A percentile compares a stretch with the other conserved stretches of the same genome.
These are phyloP conservation scores for Favolaschia claudopus DNA, from an alignment of 768 basidiomycete genomes.

Conservation along the genomic window DNA sequence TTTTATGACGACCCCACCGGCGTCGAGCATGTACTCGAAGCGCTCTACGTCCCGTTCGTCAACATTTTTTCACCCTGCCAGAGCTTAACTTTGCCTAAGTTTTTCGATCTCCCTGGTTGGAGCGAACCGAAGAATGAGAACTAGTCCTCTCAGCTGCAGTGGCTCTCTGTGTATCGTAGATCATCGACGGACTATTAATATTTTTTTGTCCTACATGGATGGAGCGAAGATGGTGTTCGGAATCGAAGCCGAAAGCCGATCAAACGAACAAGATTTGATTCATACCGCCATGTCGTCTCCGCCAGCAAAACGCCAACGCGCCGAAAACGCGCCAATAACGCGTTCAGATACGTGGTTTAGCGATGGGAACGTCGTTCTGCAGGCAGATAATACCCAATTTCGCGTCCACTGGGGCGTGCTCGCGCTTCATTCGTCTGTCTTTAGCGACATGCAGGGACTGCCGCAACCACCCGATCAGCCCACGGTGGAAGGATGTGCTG, in stretches of 20 bases:
- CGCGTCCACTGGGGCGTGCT: slow-evolving; percentile 16
- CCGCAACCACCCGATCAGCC: slow-evolving; percentile 14
- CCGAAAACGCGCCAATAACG: neutral
- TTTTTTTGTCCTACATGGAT: too few species aligned
- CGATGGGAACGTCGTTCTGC: slow-evolving; percentile 13
- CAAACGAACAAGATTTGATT: too few species aligned
- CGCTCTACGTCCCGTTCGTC: neutral
- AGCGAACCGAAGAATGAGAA: too few species aligned
- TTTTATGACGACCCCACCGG: neutral
- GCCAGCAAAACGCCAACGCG: neutral
- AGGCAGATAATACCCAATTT: slow-evolving; percentile 4
- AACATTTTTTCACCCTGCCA: too few species aligned
- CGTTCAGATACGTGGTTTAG: slow-evolving; percentile 12
- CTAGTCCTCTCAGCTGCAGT: too few species aligned
- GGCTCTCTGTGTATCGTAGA: too few species aligned
- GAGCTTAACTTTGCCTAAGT: too few species aligned
- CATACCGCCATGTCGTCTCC: neutral
- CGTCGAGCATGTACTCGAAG: neutral
- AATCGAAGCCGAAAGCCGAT: too few species aligned
- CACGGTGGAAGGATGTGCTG: slow-evolving; percentile 7
- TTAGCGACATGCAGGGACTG: slow-evolving; percentile 4
- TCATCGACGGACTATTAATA: too few species aligned
- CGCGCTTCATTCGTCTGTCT: neutral
- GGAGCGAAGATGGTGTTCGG: too few species aligned
- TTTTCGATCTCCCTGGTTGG: too few species aligned